A percentile compares a stretch with the other conserved stretches of the same genome.
phyloP scores from a whole-genome alignment of 1,284 basidiomycete genomes.

The Boletus calvinii region DNA sequence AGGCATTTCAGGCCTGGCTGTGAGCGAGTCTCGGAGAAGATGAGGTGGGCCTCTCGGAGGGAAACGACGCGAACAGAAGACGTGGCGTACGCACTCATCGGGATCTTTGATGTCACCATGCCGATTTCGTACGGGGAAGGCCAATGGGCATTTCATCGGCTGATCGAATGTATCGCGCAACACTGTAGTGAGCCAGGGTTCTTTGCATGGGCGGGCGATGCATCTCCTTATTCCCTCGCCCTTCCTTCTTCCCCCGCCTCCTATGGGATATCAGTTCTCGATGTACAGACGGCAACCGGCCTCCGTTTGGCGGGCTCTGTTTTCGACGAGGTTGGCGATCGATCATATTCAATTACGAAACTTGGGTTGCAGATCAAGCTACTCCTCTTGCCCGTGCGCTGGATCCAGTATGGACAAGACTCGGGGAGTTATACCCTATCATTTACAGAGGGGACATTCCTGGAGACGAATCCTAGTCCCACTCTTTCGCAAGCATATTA shows the following conservation, averaged over 20 bases:
- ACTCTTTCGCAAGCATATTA: constrained; percentile 18
- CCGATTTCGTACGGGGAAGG: constrained; percentile 19
- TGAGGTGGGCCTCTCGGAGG: constrained; percentile 19
- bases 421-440: constrained; percentile 14
- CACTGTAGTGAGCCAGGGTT: constrained; percentile 19
- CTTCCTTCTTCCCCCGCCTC: constrained; percentile 16
- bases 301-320: constrained; percentile 16
- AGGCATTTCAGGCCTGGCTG: constrained; percentile 17
- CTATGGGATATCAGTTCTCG: constrained; percentile 7
- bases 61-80: constrained; percentile 15
- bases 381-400: constrained; percentile 12
- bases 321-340: constrained; percentile 19
- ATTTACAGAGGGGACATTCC: constrained; percentile 12
- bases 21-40: constrained; percentile 16
- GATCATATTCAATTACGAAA: constrained; percentile 20
- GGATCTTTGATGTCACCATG: constrained; percentile 19
- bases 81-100: constrained; percentile 16
- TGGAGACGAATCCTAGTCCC: constrained; percentile 8
- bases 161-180: constrained; percentile 14
- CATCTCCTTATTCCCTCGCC: constrained; percentile 16
- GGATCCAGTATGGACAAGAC: constrained; percentile 3
- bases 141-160: constrained; percentile 16
- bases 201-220: constrained; percentile 19
- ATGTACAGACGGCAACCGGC: neutral
- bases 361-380: constrained; percentile 16